These are phyloP conservation scores for Penicillium maclennaniae DNA, from an alignment of 495 filamentous ascomycete species.

Conservation along the genomic window DNA sequence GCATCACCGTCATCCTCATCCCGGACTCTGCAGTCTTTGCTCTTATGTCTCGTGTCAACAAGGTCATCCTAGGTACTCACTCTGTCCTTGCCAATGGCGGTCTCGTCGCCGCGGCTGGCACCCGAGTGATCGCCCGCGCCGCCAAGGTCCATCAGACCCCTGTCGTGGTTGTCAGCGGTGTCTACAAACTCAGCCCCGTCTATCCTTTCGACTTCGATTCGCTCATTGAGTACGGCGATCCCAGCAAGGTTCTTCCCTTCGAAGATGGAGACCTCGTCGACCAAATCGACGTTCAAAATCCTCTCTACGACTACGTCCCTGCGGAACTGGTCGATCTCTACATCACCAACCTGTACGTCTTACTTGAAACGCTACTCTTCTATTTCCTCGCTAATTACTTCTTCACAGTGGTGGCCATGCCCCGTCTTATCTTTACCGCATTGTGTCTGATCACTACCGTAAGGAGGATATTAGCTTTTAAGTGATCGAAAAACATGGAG, in stretches of 20 bases:
- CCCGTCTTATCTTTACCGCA: conserved; percentile 73
- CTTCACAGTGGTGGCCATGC: conserved; percentile 67
- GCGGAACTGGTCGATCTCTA: conserved; percentile 81
- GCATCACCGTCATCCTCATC: conserved; percentile 76
- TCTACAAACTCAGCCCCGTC: conserved; percentile 88
- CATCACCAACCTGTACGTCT: conserved; percentile 86
- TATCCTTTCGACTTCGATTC: conserved; percentile 75
- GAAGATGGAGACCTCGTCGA: conserved; percentile 72
- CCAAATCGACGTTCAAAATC: conserved; percentile 74
- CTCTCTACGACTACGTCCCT: conserved; percentile 77
- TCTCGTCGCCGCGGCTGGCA: conserved; percentile 73
- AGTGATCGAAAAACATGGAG: conserved; percentile 1
- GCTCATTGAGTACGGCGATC: conserved; percentile 77
- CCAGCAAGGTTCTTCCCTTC: conserved; percentile 66
- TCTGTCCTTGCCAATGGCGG: conserved; percentile 83
- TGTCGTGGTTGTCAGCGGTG: conserved; percentile 76
- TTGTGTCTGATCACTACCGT: conserved; percentile 82
- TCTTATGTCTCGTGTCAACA: conserved; percentile 89
- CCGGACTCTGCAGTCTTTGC: conserved; percentile 83
- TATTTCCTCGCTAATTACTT: background rate
- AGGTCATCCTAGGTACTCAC: conserved; percentile 84
- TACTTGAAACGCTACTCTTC: background rate
- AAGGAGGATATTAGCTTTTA: conserved; percentile 70
- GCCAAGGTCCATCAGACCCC: conserved; percentile 75
- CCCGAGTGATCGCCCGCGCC: conserved; percentile 73